Base-by-base conservation (phyloP, 345 rosid species). In the Eucalyptus sp. region DNA sequence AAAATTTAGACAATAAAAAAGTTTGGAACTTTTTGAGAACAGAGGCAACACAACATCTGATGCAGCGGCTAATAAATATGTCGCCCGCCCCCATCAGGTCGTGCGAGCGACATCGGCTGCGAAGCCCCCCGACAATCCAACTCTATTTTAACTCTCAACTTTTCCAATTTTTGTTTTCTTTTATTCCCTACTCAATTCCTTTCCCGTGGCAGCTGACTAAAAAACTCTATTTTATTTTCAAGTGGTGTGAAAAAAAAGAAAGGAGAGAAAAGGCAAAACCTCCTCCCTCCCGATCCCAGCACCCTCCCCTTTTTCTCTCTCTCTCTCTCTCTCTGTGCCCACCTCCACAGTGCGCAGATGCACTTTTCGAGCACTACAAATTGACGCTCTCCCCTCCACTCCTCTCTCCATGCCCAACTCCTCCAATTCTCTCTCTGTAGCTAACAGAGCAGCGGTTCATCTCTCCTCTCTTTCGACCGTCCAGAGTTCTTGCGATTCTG, bases 281-380 rank as follows among this genome's bases (percentile, higher is more conserved):
- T 7, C 31, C 2, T 2, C 3, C 7, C 29, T 29, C 66, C 49
- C 50, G 49, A 41, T 50, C 88, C 80, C 58, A 76, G 56, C 56
- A 7, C 49, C 37, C 64, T 88, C 5, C 6, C 41, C 37, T 37
- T 37, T 37, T 2, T 11, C 5, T 41, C 43, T 41, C 43, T 43
- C 44, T 43, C 31, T 60, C 66, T 60, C 66, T 60, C n/a, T 25
- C 60, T 54, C 25, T 54, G 11, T 54, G 62, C 24, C 43, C 44
- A 17, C 44, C 80, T 17, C 83, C 46, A 37, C 83, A 5, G 81
- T 71, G 13, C 25, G 10, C 48, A 37, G 48, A 18, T 41, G 50
- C 90, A 81, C 89, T 66, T 92, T 95, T 93, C 81, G 89, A 86
- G 85, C 81, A 88, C 96, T 95, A 95, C 94, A 95, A 94, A 94